A percentile compares a stretch with the other conserved stretches of the same genome.
Conservation (phyloP, 352 stramenopile genomes). For the Phytophthora fragariaefolia region DNA sequence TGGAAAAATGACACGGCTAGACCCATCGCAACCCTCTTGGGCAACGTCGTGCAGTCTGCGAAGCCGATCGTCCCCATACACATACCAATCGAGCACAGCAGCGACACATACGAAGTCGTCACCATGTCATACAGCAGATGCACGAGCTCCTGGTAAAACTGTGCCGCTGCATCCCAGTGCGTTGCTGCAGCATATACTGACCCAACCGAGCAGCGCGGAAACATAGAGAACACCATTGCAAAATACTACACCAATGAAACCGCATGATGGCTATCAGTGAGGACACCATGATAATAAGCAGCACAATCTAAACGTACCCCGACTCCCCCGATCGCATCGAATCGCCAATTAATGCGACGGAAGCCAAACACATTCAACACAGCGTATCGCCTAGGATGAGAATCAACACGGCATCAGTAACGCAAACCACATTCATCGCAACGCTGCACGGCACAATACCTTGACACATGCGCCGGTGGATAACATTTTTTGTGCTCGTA, state of each 20-base stretch:
- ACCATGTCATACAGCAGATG: conserved; percentile 74
- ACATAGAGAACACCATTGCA: conserved; percentile 91
- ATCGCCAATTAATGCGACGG: conserved; percentile 93
- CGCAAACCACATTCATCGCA: background rate
- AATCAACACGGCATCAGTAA: conserved; percentile 4
- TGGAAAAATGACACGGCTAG: conserved; percentile 60
- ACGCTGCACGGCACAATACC: conserved; percentile 36
- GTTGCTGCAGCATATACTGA: conserved; percentile 69
- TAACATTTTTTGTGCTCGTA: conserved; percentile 90
- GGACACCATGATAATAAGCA: background rate
- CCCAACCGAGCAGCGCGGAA: conserved; percentile 88
- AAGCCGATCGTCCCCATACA: conserved; percentile 68
- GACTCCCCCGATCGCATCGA: conserved; percentile 91
- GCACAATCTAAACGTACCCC: conserved; percentile 49
- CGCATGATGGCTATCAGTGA: conserved; percentile 7
- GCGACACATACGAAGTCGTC: conserved; percentile 76
- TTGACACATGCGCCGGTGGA: conserved; percentile 77
- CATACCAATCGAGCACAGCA: conserved; percentile 66
- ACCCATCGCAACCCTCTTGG: conserved; percentile 64
- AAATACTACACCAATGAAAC: conserved; percentile 77
- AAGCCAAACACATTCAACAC: conserved; percentile 90
- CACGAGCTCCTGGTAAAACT: conserved; percentile 65
- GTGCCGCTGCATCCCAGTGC: conserved; percentile 45
- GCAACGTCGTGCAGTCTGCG: conserved; percentile 72
- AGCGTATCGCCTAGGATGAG: conserved; percentile 66